Evolutionary conservation across 192 early-diverging fungal species (phyloP), one percentile per base, ranked within the genome.

Genomic region (Rhizophlyctis rosea): DNA sequence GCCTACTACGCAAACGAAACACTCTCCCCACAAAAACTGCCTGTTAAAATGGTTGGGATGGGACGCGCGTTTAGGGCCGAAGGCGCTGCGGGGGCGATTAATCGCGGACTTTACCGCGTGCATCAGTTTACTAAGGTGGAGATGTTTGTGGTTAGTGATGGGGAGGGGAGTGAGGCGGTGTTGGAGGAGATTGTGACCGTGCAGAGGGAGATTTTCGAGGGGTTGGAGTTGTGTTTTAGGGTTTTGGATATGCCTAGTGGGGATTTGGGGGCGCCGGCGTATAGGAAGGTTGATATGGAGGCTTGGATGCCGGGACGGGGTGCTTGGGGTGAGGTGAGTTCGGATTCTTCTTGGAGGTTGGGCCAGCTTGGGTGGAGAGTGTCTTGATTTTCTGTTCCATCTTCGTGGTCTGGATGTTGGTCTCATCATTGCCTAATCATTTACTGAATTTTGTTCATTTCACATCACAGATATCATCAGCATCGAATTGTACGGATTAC

Each of bases 51-150:
- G 53, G 95, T 91, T 21, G 95, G 88, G 1, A 82, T 92, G 28
- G 89, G 93, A 29, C 81, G 87, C 49, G 87, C 90, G n/a, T 95
- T 94, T 71, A 83, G 95, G 28, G 91, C 93, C 9, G 95, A 97
- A 67, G 91, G 93, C 1, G 87, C 90, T 0, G 83, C 91, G 0
- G 81, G 92, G n/a, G 89, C 87, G 0, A 80, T 81, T 36, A 93
- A 97, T 54, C 84, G 89, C 18, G 95, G 95, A 0, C 69, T 97
- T 28, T 97, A 95, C 74, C 81, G 95, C 1, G 86, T 97, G 23
- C 93, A 97, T 75, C 95, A 95, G 65, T 97, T 97, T 65, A 90
- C 86, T 29, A 97, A 97, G 65, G 90, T 97, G 0, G 95, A 97
- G 62, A 74, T 97, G 58, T 94, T 97, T 81, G 80, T 79, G 1